Percentiles rank a stretch among this genome's conserved stretches.
These are phyloP conservation scores for Phytophthora macrochlamydospora DNA, from an alignment of 352 stramenopile genomes.

Conservation along the genomic window DNA sequence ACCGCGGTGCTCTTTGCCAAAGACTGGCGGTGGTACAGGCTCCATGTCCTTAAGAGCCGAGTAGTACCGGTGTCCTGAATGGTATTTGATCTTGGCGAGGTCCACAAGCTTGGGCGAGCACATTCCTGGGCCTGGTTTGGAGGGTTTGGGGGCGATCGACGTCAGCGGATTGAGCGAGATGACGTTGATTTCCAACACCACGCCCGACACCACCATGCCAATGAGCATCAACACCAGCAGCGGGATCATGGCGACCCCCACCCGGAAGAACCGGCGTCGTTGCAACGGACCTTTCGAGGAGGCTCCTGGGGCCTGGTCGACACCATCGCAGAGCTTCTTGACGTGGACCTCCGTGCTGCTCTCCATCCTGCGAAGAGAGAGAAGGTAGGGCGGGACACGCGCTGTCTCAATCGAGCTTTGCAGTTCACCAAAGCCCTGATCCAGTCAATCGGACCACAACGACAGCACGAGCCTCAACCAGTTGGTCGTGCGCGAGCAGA, in stretches of 20 bases:
- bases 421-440: neutral
- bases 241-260: slow-evolving; percentile 19
- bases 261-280: slow-evolving; percentile 20
- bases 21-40: slow-evolving; percentile 22
- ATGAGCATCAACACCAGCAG: slow-evolving; percentile 22
- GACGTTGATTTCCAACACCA: slow-evolving; percentile 26
- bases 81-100: slow-evolving; percentile 19
- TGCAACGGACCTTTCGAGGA: neutral
- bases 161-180: slow-evolving; percentile 10
- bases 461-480: neutral
- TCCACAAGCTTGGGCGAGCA: slow-evolving; percentile 1
- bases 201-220: slow-evolving; percentile 17
- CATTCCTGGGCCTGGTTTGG: slow-evolving; percentile 4
- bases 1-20: slow-evolving; percentile 23
- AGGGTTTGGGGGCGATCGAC: slow-evolving; percentile 12
- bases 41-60: slow-evolving; percentile 23
- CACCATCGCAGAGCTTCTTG: too few species aligned
- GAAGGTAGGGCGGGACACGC: too few species aligned
- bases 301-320: too few species aligned
- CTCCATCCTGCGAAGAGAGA: too few species aligned
- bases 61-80: slow-evolving; percentile 28
- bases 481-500: neutral
- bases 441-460: neutral
- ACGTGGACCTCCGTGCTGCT: too few species aligned
- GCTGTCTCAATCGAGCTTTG: too few species aligned